These are phyloP conservation scores for Blepharisma stoltei DNA, from an alignment of 73 alveolate species.

Conservation along the genomic window DNA sequence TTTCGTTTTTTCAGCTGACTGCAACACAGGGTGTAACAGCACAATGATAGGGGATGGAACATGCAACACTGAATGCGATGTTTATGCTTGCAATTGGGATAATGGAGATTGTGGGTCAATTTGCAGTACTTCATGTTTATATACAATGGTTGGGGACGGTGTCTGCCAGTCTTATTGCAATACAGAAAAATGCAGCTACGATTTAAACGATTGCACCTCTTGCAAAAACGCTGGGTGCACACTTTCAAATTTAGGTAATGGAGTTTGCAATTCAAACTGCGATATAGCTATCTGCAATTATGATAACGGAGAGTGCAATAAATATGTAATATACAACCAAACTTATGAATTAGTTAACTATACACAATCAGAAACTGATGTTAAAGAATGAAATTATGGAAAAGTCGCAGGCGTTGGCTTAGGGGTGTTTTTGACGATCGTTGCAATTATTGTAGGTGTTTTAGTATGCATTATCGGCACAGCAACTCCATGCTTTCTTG, in stretches of 20 bases:
- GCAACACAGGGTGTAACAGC: too few species aligned
- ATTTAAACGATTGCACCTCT: too few species aligned
- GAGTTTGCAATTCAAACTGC: constrained; percentile 10
- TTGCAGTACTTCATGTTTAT: background rate
- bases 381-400: constrained; percentile 7
- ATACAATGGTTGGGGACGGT: background rate
- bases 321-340: background rate
- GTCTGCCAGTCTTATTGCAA: background rate
- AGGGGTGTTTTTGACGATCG: constrained; percentile 8
- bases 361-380: background rate
- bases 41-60: too few species aligned
- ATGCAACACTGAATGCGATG: too few species aligned
- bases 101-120: too few species aligned
- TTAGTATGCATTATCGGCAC: constrained; percentile 14
- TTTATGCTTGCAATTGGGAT: too few species aligned
- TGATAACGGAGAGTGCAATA: constrained; percentile 1
- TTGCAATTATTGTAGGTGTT: constrained; percentile 17
- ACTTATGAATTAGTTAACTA: background rate
- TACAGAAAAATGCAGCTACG: too few species aligned
- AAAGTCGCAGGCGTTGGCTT: constrained; percentile 22
- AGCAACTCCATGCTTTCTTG: constrained; percentile 22
- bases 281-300: background rate
- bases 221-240: background rate
- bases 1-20: too few species aligned
- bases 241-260: background rate